Evolutionary conservation across 257 asterid genomes (phyloP), one percentile per base, ranked within the genome.

Genomic region (Solanum virginianum): DNA sequence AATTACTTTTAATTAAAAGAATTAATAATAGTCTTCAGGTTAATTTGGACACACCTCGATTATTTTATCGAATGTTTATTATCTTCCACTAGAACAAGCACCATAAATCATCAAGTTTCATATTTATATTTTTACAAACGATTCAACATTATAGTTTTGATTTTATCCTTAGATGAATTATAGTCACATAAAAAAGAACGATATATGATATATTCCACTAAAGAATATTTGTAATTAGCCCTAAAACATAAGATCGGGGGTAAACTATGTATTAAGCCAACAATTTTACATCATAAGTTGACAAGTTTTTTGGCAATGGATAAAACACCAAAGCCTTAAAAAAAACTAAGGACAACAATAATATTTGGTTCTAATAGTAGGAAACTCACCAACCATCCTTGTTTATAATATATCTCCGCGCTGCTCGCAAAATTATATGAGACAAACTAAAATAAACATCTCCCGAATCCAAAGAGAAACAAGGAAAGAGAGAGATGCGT

Each of bases 381-480:
- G 80, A 70, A 70, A 41, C 80, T 41, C 56, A 43, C 0, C 80
- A 71, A 71, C 80, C 80, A 71, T 71, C 55, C 3, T 41, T 39
- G 32, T 71, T 3, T 72, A 20, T 72, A 45, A 18, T 18, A 57
- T 41, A 20, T 45, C 80, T n/a, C 82, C 82, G 22, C 16, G 29
- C 0, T 79, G 43, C 18, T 51, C 65, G 65, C 49, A 26, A 29
- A 75, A 75, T 10, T 63, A 26, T 29, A 9, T 51, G 7, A 29
- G 6, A 24, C 65, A 15, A 79, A 15, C 24, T 79, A 79, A 41
- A 32, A 15, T 10, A 53, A 53, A 53, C 45, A 53, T 29, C 60
- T 79, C 20, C 29, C 45, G 26, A 53, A 51, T 79, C 65, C 49
- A 53, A 14, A 47, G 17, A 51, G 8, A 14, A 26, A 32, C 45